Evolutionary conservation across 2,329 filamentous ascomycete genomes (phyloP), one percentile per base, ranked within the genome.

Genomic region (Colletotrichum gloeosporioides): DNA sequence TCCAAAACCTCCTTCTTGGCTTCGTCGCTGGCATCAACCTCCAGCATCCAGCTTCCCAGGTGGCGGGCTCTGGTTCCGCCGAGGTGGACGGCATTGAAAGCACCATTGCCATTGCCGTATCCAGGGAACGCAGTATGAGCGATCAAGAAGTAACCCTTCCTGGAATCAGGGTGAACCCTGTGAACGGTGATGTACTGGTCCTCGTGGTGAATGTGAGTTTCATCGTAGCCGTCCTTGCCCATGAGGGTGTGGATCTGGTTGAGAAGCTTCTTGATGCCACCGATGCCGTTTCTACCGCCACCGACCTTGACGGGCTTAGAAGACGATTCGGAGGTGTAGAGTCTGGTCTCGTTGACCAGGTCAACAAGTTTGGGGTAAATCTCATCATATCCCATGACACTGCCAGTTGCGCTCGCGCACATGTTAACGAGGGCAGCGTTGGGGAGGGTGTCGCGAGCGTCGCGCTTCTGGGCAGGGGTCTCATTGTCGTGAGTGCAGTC

Each of bases 401-500:
- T 99, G 61, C 97, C 97, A 9, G 94, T 96, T 2, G 96, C 95
- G 80, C 95, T 98, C 29, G 96, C 93, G 84, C 98, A 99, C 96
- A 99, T 98, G 82, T 93, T 94, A 49, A 99, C 96, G 6, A 99
- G 89, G 7, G 97, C 97, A 66, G 96, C 96, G 81, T 98, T 99
- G 9, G 98, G 95, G 12, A 99, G 89, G 0, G 97, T 99, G 83
- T 99, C 98, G 76, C 96, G 92, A 68, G 96, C 96, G 83, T 98
- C 96, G 55, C 98, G 92, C 85, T 98, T 98, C 85, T 99, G 96
- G 1, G 96, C 95, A 1, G 97, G 97, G 3, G 95, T 94, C 86
- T 99, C 96, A 80, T 99, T 99, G 86, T 99, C 97, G 84, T 99
- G 97, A 0, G 98, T 99, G 85, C 98, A 99, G 83, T 99, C 98